phyloP scores from a whole-genome alignment of 768 basidiomycete species.

The Agaricus blazei region DNA sequence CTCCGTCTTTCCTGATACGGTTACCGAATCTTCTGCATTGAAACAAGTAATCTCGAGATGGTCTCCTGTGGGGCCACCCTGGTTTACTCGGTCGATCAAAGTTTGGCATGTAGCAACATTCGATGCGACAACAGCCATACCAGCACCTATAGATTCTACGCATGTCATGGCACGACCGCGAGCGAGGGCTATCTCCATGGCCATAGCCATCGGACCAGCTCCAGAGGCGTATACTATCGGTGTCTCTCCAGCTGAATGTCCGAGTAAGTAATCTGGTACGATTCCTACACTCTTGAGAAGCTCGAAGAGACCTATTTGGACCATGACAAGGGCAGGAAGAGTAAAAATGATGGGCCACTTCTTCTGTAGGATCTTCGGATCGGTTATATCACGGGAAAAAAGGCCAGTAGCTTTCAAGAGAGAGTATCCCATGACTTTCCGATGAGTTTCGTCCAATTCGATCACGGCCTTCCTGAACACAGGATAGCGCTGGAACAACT shows the following conservation, averaged over 20 bases:
- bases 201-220: slow-evolving; percentile 33
- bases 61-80: slow-evolving; percentile 9
- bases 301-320: slow-evolving; percentile 43
- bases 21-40: slow-evolving; percentile 32
- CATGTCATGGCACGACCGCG: slow-evolving; percentile 31
- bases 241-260: slow-evolving; percentile 45
- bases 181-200: slow-evolving; percentile 37
- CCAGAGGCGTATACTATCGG: slow-evolving; percentile 39
- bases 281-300: slow-evolving; percentile 29
- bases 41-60: slow-evolving; percentile 35
- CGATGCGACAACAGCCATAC: slow-evolving; percentile 42
- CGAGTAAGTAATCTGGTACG: slow-evolving; percentile 32
- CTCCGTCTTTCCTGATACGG: slow-evolving; percentile 27
- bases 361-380: slow-evolving; percentile 14
- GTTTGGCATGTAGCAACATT: slow-evolving; percentile 19
- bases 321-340: slow-evolving; percentile 36
- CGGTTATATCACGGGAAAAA: slow-evolving; percentile 19
- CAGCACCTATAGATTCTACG: slow-evolving; percentile 27
- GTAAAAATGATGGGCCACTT: slow-evolving; percentile 31
- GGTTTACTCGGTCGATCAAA: slow-evolving; percentile 17
- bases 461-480: slow-evolving; percentile 33
- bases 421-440: slow-evolving; percentile 25
- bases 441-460: slow-evolving; percentile 30
- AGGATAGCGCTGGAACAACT: slow-evolving; percentile 24
- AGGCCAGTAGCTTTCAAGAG: slow-evolving; percentile 30